These are phyloP conservation scores for Hypomyces perniciosus DNA, from an alignment of 2,329 filamentous ascomycete genomes.

Conservation along the genomic window DNA sequence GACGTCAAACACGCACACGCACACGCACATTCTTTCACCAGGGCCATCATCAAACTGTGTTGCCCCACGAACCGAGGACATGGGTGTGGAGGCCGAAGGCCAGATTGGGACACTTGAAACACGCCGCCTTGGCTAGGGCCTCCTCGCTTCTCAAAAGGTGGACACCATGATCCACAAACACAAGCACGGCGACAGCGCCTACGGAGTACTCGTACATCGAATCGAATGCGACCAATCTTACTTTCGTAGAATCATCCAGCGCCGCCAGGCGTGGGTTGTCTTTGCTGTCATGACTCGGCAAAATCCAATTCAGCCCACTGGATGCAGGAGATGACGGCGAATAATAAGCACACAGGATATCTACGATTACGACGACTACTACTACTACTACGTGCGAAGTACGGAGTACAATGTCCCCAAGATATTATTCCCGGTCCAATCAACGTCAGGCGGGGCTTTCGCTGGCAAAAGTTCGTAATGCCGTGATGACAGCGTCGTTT, in stretches of 20 bases:
- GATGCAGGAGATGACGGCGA: background rate
- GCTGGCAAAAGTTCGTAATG: too few relatives aligned
- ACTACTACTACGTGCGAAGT: too few relatives aligned
- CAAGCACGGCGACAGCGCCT: background rate
- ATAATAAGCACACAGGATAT: too few relatives aligned
- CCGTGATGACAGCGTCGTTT: too few relatives aligned
- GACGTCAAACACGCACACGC: background rate
- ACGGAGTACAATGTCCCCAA: too few relatives aligned
- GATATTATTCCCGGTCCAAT: too few relatives aligned
- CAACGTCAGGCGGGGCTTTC: too few relatives aligned
- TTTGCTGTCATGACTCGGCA: too few relatives aligned
- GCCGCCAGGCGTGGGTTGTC: too few relatives aligned
- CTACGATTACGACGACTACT: too few relatives aligned
- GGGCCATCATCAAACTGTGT: background rate
- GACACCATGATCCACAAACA: conserved; percentile 3
- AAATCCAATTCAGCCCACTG: background rate
- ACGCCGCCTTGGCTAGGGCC: conserved; percentile 15
- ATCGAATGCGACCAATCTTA: conserved; percentile 4
- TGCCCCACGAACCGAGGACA: conserved; percentile 8
- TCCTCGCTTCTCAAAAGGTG: conserved; percentile 12
- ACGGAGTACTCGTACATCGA: background rate
- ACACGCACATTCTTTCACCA: background rate
- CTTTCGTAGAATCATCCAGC: background rate
- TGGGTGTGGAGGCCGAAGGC: conserved; percentile 11
- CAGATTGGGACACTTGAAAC: conserved; percentile 16